Percentiles rank a stretch among this genome's conserved stretches.
Evolutionary conservation across 2,329 filamentous ascomycete species (phyloP).

Genomic region (Colletotrichum zoysiae): DNA sequence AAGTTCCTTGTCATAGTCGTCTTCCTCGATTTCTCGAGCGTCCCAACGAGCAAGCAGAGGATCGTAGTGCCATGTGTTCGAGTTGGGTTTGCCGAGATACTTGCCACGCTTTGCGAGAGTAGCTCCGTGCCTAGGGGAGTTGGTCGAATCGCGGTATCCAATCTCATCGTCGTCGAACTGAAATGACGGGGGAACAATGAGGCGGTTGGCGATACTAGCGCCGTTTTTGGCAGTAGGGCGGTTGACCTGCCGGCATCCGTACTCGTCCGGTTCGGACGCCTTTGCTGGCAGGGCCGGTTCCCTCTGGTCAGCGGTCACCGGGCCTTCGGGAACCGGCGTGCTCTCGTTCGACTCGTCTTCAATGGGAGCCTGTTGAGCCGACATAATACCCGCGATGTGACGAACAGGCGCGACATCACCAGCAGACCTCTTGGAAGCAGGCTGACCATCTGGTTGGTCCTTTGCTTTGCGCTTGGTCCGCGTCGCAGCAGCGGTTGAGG

Average conservation of each 20-base stretch:
- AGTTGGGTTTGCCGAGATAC: constrained; percentile 67
- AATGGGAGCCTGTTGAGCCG: constrained; percentile 47
- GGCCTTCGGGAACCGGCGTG: constrained; percentile 41
- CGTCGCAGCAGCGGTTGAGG: constrained; percentile 31
- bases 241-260: constrained; percentile 63
- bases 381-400: constrained; percentile 48
- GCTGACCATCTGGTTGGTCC: constrained; percentile 63
- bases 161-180: constrained; percentile 67
- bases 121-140: constrained; percentile 66
- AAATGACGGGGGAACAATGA: constrained; percentile 64
- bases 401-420: constrained; percentile 45
- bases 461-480: constrained; percentile 63
- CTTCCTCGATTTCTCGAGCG: constrained; percentile 60
- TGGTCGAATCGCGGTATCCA: constrained; percentile 70
- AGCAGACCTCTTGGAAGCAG: constrained; percentile 62
- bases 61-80: constrained; percentile 66
- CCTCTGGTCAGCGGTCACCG: constrained; percentile 48
- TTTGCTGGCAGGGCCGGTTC: constrained; percentile 48
- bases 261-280: constrained; percentile 61
- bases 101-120: constrained; percentile 66
- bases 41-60: constrained; percentile 67
- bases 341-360: constrained; percentile 49
- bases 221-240: constrained; percentile 55
- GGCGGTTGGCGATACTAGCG: constrained; percentile 61
- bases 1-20: constrained; percentile 64